phyloP scores from a whole-genome alignment of 495 filamentous ascomycete genomes.

The Lasiosphaeris hirsuta region DNA sequence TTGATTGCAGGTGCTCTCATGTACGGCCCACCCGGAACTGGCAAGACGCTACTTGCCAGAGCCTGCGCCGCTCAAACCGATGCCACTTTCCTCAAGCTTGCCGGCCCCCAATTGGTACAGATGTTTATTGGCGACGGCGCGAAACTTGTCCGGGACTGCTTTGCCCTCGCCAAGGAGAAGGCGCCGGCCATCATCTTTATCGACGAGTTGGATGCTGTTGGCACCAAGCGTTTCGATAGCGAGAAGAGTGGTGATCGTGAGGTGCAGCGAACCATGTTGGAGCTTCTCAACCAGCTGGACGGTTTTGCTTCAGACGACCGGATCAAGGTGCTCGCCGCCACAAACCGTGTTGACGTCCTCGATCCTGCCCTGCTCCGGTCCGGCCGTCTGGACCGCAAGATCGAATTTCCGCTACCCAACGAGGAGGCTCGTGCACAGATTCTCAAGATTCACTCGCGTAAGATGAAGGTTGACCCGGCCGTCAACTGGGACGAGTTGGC shows the following conservation, averaged over 20 bases:
- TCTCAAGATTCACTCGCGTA: slow-evolving; percentile 92
- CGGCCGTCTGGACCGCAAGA: slow-evolving; percentile 95
- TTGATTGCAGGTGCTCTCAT: slow-evolving; percentile 75
- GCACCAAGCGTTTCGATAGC: slow-evolving; percentile 98
- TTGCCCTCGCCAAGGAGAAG: slow-evolving; percentile 96
- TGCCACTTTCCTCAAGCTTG: slow-evolving; percentile 98
- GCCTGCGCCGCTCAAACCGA: slow-evolving; percentile 98
- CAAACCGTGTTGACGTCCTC: slow-evolving; percentile 95
- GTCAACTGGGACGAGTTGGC: slow-evolving; percentile 98
- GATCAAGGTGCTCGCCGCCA: slow-evolving; percentile 97
- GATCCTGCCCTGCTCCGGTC: slow-evolving; percentile 93
- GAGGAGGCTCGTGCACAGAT: slow-evolving; percentile 98
- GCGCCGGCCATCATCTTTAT: slow-evolving; percentile 99
- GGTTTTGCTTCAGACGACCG: slow-evolving; percentile 98
- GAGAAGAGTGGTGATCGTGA: slow-evolving; percentile 98
- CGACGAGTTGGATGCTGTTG: slow-evolving; percentile 94
- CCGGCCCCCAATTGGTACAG: slow-evolving; percentile 96
- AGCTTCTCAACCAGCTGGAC: slow-evolving; percentile 97
- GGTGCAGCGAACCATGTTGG: slow-evolving; percentile 98
- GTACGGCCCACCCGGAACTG: slow-evolving; percentile 97
- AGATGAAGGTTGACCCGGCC: slow-evolving; percentile 92
- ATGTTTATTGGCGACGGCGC: slow-evolving; percentile 99
- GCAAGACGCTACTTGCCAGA: slow-evolving; percentile 94
- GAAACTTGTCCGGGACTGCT: slow-evolving; percentile 95
- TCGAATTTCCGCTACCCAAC: slow-evolving; percentile 99